Evolutionary conservation across 495 filamentous ascomycete species (phyloP).

Genomic region (Oleoguttula mirabilis): DNA sequence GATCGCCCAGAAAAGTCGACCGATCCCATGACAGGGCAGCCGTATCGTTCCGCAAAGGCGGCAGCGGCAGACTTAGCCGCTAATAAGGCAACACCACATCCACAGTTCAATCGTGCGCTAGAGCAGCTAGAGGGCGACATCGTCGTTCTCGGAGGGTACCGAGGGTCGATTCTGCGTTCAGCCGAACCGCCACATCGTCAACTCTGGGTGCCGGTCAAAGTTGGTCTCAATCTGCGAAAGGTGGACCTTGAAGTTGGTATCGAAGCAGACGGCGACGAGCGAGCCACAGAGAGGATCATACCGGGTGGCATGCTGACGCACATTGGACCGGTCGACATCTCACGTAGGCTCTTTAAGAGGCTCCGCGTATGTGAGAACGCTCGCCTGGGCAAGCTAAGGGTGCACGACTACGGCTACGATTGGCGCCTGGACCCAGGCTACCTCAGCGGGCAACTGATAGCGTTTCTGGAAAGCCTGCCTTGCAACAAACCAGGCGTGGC

Average conservation of each 20-base stretch:
- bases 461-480: constrained; percentile 60
- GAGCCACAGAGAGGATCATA: constrained; percentile 67
- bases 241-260: constrained; percentile 85
- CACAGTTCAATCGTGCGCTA: constrained; percentile 52
- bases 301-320: constrained; percentile 77
- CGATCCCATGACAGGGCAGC: constrained; percentile 12
- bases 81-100: constrained; percentile 30
- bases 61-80: constrained; percentile 11
- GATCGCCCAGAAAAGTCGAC: background rate
- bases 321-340: constrained; percentile 87
- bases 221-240: constrained; percentile 82
- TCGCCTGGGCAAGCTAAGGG: constrained; percentile 54
- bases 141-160: constrained; percentile 81
- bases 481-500: constrained; percentile 50
- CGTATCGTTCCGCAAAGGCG: constrained; percentile 10
- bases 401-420: constrained; percentile 91
- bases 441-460: constrained; percentile 53
- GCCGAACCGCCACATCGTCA: constrained; percentile 67
- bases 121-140: constrained; percentile 68
- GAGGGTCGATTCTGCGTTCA: constrained; percentile 81
- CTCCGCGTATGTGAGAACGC: constrained; percentile 62
- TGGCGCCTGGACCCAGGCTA: constrained; percentile 82
- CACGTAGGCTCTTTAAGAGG: constrained; percentile 65
- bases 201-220: constrained; percentile 88
- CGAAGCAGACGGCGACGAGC: constrained; percentile 72